Conservation (phyloP, 2,329 filamentous ascomycete species). For the Xenosphaeropsis pyriputrescens region DNA sequence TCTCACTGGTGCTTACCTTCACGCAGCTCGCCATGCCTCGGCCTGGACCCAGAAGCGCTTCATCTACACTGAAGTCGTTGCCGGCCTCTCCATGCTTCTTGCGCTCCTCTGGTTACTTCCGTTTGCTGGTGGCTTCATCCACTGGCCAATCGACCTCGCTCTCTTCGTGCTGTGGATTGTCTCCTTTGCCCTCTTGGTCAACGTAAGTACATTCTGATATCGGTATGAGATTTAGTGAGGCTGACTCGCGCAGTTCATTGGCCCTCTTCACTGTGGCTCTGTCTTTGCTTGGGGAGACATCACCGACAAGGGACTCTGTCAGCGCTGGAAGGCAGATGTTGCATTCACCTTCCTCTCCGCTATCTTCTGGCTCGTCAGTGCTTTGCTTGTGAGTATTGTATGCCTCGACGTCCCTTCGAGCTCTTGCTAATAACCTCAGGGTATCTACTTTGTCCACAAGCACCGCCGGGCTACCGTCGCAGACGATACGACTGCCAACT, state of each 20-base stretch:
- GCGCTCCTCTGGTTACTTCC: conserved; percentile 60
- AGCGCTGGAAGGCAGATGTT: conserved; percentile 4
- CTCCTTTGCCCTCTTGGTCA: conserved; percentile 26
- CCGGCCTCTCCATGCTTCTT: conserved; percentile 54
- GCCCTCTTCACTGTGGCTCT: conserved; percentile 2
- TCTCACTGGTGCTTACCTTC: conserved; percentile 52
- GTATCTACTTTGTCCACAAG: conserved; percentile 2
- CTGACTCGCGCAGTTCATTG: conserved; percentile 1
- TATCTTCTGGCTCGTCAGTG: conserved; percentile 6
- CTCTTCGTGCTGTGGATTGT: conserved; percentile 49
- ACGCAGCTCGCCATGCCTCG: conserved; percentile 22
- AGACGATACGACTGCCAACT: conserved; percentile 1
- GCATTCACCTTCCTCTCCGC: conserved; percentile 5
- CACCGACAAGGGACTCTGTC: conserved; percentile 1
- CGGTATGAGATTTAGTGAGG: not conserved
- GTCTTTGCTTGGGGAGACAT: conserved; percentile 3
- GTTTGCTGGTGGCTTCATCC: conserved; percentile 49
- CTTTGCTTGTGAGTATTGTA: conserved; percentile 2
- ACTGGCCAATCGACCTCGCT: conserved; percentile 58
- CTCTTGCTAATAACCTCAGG: not conserved
- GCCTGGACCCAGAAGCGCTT: conserved; percentile 45
- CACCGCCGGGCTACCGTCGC: conserved; percentile 1
- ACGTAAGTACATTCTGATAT: not conserved
- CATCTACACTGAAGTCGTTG: conserved; percentile 63
- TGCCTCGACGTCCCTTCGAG: not conserved